Evolutionary conservation across 805 yeast species (phyloP).

Genomic region (Dipodascus geniculatus): DNA sequence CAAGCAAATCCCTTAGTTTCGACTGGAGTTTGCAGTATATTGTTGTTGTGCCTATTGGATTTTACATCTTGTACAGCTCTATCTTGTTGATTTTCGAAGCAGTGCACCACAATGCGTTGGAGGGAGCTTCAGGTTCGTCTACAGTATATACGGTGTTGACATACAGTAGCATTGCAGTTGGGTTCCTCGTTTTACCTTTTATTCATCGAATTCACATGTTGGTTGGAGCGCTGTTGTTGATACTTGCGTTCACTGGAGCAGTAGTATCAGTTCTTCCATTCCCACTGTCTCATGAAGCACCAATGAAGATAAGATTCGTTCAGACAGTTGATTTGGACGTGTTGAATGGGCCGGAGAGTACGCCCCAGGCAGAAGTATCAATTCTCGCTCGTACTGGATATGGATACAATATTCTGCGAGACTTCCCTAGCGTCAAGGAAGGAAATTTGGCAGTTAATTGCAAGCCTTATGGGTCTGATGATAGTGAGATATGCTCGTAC

Average conservation of each 20-base stretch:
- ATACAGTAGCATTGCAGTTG: conserved; percentile 28
- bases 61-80: conserved; percentile 40
- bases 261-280: conserved; percentile 27
- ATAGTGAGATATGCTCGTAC: conserved; percentile 47
- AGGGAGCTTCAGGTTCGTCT: conserved; percentile 36
- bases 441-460: conserved; percentile 21
- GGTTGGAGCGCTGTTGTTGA: conserved; percentile 30
- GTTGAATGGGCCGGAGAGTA: conserved; percentile 7
- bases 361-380: conserved; percentile 28
- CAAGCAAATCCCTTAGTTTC: conserved; percentile 38
- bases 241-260: conserved; percentile 22
- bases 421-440: conserved; percentile 52
- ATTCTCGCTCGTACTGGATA: conserved; percentile 42
- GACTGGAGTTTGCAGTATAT: conserved; percentile 77
- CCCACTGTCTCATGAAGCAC: conserved; percentile 54
- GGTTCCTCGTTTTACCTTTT: conserved; percentile 53
- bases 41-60: conserved; percentile 51
- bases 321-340: conserved; percentile 44
- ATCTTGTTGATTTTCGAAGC: conserved; percentile 53
- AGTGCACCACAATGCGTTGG: conserved; percentile 59
- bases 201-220: conserved; percentile 52
- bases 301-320: conserved; percentile 61
- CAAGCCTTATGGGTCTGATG: conserved; percentile 17
- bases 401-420: conserved; percentile 36
- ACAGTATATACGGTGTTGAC: conserved; percentile 29